These are phyloP conservation scores for Fonsecaea erecta DNA, from an alignment of 2,329 filamentous ascomycete genomes.

Conservation along the genomic window DNA sequence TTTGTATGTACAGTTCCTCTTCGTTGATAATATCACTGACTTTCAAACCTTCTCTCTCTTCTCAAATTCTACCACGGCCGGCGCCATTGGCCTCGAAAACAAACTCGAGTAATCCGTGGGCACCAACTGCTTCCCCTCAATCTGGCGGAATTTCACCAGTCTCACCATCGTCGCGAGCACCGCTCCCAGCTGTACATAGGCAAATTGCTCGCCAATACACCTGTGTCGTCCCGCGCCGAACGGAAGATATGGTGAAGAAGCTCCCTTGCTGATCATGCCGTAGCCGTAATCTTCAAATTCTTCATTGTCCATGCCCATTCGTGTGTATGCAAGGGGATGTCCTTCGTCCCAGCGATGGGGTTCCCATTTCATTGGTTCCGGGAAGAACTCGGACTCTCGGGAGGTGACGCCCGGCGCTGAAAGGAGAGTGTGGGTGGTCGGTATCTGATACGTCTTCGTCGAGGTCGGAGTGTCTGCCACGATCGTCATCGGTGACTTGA, in stretches of 20 bases:
- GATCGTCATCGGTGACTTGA: slow-evolving; percentile 68
- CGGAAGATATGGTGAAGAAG: slow-evolving; percentile 85
- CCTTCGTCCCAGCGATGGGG: slow-evolving; percentile 85
- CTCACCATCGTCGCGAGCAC: slow-evolving; percentile 79
- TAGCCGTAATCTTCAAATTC: slow-evolving; percentile 93
- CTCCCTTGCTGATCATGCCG: slow-evolving; percentile 88
- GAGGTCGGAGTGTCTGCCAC: slow-evolving; percentile 66
- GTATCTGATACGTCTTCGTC: slow-evolving; percentile 73
- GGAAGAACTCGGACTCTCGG: slow-evolving; percentile 74
- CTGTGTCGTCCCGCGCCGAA: slow-evolving; percentile 92
- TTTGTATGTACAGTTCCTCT: not conserved
- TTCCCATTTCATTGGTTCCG: slow-evolving; percentile 81
- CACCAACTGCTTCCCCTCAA: slow-evolving; percentile 71
- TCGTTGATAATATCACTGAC: not conserved
- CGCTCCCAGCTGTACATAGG: slow-evolving; percentile 87
- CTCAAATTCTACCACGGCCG: slow-evolving; percentile 50
- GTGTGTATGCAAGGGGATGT: slow-evolving; percentile 56
- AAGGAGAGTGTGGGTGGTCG: slow-evolving; percentile 78
- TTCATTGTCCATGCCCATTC: slow-evolving; percentile 58
- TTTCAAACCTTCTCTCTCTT: slow-evolving; percentile 22
- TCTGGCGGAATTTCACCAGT: slow-evolving; percentile 77
- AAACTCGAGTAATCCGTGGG: slow-evolving; percentile 71
- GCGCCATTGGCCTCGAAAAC: slow-evolving; percentile 69
- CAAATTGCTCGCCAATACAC: slow-evolving; percentile 97
- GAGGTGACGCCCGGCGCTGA: slow-evolving; percentile 83